Percentiles rank a stretch among this genome's conserved stretches.
Conservation (phyloP, 2,329 filamentous ascomycete species). For the Stagonosporopsis chrysanthemi region DNA sequence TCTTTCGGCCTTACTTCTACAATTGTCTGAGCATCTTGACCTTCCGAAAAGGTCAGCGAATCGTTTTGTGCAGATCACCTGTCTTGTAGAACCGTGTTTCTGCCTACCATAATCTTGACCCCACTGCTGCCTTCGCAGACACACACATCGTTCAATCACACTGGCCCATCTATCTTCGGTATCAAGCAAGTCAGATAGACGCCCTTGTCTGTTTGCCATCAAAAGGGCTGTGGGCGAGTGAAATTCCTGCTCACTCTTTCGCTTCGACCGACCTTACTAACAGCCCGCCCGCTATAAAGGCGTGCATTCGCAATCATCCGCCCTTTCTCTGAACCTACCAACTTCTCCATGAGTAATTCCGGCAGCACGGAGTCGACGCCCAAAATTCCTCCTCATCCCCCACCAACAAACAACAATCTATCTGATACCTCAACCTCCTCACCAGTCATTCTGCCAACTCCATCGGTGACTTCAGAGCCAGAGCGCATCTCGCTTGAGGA, state of each 20-base stretch:
- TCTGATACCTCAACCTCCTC: constrained; percentile 35
- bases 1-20: neutral
- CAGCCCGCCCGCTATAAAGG: no score
- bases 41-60: neutral
- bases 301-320: no score
- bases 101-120: neutral
- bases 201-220: neutral
- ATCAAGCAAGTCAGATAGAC: neutral
- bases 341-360: constrained; percentile 31
- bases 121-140: neutral
- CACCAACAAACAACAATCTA: constrained; percentile 20
- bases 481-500: constrained; percentile 26
- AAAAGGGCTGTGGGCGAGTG: neutral
- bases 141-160: neutral
- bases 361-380: constrained; percentile 19
- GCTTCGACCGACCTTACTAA: neutral
- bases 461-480: constrained; percentile 31
- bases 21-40: neutral
- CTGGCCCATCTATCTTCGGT: neutral
- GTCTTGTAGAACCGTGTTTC: neutral
- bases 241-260: neutral
- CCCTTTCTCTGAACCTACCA: neutral
- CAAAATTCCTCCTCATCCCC: constrained; percentile 14
- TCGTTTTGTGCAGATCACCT: neutral
- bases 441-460: constrained; percentile 35